Evolutionary conservation across 2,329 filamentous ascomycete species (phyloP), one percentile per base, ranked within the genome.

Genomic region (Claviceps humidiphila): DNA sequence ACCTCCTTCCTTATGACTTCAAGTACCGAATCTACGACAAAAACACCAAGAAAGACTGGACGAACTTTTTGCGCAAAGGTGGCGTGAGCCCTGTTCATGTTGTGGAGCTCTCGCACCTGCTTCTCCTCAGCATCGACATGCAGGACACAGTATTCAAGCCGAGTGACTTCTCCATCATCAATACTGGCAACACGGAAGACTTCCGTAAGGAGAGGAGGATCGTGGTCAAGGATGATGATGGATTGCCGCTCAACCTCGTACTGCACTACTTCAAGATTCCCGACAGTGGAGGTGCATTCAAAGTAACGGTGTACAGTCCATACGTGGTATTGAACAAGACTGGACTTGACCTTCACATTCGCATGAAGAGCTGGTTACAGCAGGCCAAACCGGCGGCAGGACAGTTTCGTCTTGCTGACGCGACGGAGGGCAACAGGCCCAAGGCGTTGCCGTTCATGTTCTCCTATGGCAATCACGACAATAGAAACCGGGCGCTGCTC

Each of bases 1-100:
- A 98, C 58, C 72, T 98, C 44, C 71, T 98, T 40, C 93, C 93
- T 0, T 97, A 93, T 64, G 93, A 98, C 68, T 98, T 98, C 80
- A 97, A 98, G 68, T 98, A 98, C 67, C 83, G 91, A 52, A 97
- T 98, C 52, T 98, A 97, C 63, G 93, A 98, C 72, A 96, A 94
- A 72, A 94, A 95, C 66, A 96, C 90, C 0, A 94, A 91, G 74
- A 95, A 94, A 65, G 93, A 98, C 65, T 98, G 93, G 93, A 94
- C 89, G 4, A 98, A 98, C 66, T 98, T 98, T 71, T 72, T 98
- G 47, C 82, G 93, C 53, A 97, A 96, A 68, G 93, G 94, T 26
- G 94, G 94, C 14, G 85, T 97, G 53, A 98, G 93, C 65, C 94
- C 94, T 0, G 90, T 98, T 0, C 93, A 98, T 64, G 90, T 97